Base-by-base conservation (phyloP, 768 basidiomycete genomes). In the Boletus sp. region DNA sequence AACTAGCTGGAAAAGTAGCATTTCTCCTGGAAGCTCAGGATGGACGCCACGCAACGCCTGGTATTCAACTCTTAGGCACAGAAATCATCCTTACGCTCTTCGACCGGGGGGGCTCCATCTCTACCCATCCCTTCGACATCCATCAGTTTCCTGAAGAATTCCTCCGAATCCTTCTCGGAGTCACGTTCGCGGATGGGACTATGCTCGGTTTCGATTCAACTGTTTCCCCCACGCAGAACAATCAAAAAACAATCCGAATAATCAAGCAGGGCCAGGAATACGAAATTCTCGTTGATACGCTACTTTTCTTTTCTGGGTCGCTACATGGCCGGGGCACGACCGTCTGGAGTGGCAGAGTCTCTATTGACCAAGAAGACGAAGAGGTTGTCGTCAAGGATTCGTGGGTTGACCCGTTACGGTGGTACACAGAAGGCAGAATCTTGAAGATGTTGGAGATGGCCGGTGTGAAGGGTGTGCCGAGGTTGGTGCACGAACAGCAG, bases 301-400 rank as follows among this genome's bases (percentile, higher is more conserved):
- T n/a, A n/a, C n/a, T n/a, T n/a, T n/a, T 2, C 32, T 33, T 8
- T 33, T 33, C 32, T 33, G 32, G 32, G 32, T 13, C 19, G 3
- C 34, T 58, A 8, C 54, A 55, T 17, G 23, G 57, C 6, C 25
- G 35, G 23, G 54, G 50, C 1, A 58, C 35, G 27, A 55, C 38
- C 1, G 50, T 58, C 3, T 47, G 51, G 50, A 41, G 29, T 7
- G n/a, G 34, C 7, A 30, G 0, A 15, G 37, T 7, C 5, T 29
- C 15, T 2, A 44, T 23, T 8, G 10, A 21, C 14, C 11, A 30
- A 2, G 37, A 50, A 13, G 23, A 13, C 3, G 10, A 40, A 17
- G 52, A 55, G 15, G 57, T 55, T 4, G 45, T 47, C 1, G 35
- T 58, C 13, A 58, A 55, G 23, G 49, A 58, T 21, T 23, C 39